A percentile compares a stretch with the other conserved stretches of the same genome.
phyloP scores from a whole-genome alignment of 2,329 filamentous ascomycete genomes.

The Colletotrichum camelliae region DNA sequence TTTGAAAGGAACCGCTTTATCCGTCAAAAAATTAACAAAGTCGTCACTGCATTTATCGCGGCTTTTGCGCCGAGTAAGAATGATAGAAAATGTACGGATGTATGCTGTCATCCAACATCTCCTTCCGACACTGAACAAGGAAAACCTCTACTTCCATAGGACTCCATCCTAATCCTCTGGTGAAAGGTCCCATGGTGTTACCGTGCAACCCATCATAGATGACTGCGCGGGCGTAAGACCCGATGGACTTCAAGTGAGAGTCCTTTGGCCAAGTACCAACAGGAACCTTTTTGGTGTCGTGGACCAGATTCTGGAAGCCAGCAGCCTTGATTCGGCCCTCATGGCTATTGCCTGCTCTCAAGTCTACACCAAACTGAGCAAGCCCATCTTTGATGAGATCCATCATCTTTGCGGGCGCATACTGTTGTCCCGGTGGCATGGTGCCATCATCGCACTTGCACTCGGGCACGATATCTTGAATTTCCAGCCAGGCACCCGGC shows the following conservation, averaged over 20 bases:
- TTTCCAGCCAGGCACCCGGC: constrained; percentile 7
- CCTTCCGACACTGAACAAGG: constrained; percentile 28
- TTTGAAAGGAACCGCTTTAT: background rate
- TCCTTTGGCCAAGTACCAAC: constrained; percentile 44
- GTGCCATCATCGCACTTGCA: constrained; percentile 46
- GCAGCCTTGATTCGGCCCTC: constrained; percentile 30
- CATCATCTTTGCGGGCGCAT: constrained; percentile 33
- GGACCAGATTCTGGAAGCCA: constrained; percentile 27
- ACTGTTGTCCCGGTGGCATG: constrained; percentile 23
- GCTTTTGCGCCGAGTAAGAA: constrained; percentile 34
- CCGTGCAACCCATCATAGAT: constrained; percentile 26
- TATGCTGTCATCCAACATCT: constrained; percentile 28
- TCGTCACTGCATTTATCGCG: background rate
- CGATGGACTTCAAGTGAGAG: constrained; percentile 43
- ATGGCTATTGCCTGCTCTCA: constrained; percentile 32
- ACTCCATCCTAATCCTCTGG: constrained; percentile 31
- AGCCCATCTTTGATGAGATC: constrained; percentile 34
- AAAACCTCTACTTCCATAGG: constrained; percentile 29
- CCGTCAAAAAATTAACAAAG: too few species aligned
- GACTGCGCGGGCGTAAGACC: constrained; percentile 25
- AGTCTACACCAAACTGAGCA: constrained; percentile 30
- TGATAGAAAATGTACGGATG: constrained; percentile 33
- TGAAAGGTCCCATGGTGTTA: constrained; percentile 29
- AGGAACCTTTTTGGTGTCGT: constrained; percentile 32
- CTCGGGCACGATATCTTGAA: constrained; percentile 21